These are phyloP conservation scores for Termitomyces sp. DNA, from an alignment of 768 basidiomycete genomes.

Conservation along the genomic window DNA sequence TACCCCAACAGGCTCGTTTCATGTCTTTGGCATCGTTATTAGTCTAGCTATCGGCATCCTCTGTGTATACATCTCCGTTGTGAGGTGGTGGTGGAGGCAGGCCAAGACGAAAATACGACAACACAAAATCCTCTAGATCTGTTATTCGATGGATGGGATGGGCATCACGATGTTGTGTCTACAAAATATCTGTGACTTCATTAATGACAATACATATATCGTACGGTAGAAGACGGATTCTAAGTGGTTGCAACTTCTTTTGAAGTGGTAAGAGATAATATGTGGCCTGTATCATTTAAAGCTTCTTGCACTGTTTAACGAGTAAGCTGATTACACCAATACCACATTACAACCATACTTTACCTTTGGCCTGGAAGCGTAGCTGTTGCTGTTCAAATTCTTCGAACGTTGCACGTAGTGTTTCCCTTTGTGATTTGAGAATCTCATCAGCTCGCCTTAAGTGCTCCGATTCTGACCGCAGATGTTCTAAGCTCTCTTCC, in stretches of 20 bases:
- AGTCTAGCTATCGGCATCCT: slow-evolving; percentile 42
- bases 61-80: slow-evolving; percentile 39
- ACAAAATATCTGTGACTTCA: not conserved
- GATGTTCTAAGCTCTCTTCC: slow-evolving; percentile 36
- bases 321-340: not conserved
- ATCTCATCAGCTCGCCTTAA: slow-evolving; percentile 40
- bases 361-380: slow-evolving; percentile 42
- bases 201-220: not conserved
- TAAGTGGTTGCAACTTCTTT: slow-evolving; percentile 9
- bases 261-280: slow-evolving; percentile 26
- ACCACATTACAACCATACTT: not conserved
- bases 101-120: slow-evolving; percentile 39
- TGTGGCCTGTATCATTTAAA: slow-evolving; percentile 36
- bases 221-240: not conserved
- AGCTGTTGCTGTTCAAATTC: slow-evolving; percentile 40
- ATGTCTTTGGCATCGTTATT: slow-evolving; percentile 57
- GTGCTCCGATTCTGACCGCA: slow-evolving; percentile 42
- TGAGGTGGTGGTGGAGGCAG: slow-evolving; percentile 63
- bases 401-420: slow-evolving; percentile 36
- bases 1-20: slow-evolving; percentile 34
- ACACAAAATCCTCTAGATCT: slow-evolving; percentile 2
- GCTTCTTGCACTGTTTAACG: slow-evolving; percentile 37
- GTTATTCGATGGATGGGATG: not conserved
- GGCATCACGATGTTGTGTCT: not conserved
- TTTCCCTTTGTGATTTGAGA: slow-evolving; percentile 36